These are phyloP conservation scores for Suhomyces sp. DNA, from an alignment of 805 yeast species.

Conservation along the genomic window DNA sequence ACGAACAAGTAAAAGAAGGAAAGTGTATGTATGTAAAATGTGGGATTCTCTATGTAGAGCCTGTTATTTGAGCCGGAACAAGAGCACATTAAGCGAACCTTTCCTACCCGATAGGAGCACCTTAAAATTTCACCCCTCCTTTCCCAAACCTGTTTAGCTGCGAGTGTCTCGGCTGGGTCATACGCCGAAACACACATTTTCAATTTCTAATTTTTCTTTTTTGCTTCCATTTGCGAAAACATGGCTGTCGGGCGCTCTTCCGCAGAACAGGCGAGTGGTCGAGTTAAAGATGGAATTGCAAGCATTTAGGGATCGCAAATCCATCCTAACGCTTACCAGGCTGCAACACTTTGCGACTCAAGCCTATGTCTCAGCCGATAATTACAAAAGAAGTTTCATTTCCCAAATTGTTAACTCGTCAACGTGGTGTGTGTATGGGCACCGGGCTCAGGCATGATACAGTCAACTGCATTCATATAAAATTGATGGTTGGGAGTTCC, in stretches of 20 bases:
- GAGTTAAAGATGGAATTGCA: not conserved
- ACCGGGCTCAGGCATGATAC: not conserved
- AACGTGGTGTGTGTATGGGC: not conserved
- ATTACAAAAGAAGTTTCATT: not conserved
- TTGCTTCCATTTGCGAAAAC: not conserved
- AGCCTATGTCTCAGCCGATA: not conserved
- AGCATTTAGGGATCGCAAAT: not conserved
- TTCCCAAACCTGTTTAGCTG: not conserved
- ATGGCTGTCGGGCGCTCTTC: not conserved
- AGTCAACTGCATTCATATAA: not conserved
- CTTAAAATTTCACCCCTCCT: not conserved
- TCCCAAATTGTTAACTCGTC: not conserved
- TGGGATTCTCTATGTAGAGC: not conserved
- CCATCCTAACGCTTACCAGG: not conserved
- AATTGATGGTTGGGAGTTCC: not conserved
- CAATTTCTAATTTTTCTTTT: not conserved
- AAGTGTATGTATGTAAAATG: not conserved
- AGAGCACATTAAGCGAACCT: not conserved
- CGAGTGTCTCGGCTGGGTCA: not conserved
- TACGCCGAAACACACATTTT: not conserved
- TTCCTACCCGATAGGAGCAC: not conserved
- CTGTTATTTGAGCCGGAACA: not conserved
- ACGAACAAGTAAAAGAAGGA: not conserved
- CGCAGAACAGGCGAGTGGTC: not conserved
- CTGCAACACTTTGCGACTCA: not conserved